Base-by-base conservation (phyloP, 2,329 filamentous ascomycete genomes). In the Diaporthe vexans region DNA sequence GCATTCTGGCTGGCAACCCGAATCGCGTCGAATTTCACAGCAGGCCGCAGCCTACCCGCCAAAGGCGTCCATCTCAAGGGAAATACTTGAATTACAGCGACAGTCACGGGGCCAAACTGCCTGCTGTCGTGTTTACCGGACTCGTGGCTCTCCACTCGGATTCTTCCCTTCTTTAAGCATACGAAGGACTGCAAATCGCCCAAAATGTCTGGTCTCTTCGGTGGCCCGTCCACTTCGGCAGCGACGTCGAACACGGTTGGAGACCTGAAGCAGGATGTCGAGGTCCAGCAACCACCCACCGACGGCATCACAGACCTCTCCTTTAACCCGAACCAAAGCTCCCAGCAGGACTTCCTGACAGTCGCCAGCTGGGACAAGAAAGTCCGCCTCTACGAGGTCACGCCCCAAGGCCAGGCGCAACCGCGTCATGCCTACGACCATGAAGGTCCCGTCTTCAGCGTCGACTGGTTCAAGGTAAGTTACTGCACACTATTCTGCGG, bases 291-390 rank as follows among this genome's bases (percentile, higher is more conserved):
- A 77, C 94, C 94, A 19, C 97, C 97, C 29, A 92, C 94, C 78
- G 97, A 99, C 85, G 94, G 94, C 83, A 93, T 98, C 80, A 95
- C 95, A 48, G 94, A 95, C 81, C 89, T 99, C 75, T 87, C 91
- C 65, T 99, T 98, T 86, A 80, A 88, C 80, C 80, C 85, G 76
- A 80, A 87, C 82, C 80, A 83, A 1, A 59, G 82, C 83, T 80
- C 88, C 88, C 71, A 89, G 86, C 83, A 83, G 78, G 95, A 98
- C 79, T 94, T 97, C 82, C 88, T 99, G 24, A 95, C 96, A 33
- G 94, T 98, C 48, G 88, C 95, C 63, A 98, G 95, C 79, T 99
- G 97, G 97, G 97, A 99, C 85, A 97, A 97, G 87, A 97, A 98
- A 83, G 95, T 98, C 77, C 93, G 95, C 81, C 96, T 99, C 82